A percentile compares a stretch with the other conserved stretches of the same genome.
Evolutionary conservation across 176 grass and related monocot genomes (phyloP).

Genomic region (Juncus inflexus): DNA sequence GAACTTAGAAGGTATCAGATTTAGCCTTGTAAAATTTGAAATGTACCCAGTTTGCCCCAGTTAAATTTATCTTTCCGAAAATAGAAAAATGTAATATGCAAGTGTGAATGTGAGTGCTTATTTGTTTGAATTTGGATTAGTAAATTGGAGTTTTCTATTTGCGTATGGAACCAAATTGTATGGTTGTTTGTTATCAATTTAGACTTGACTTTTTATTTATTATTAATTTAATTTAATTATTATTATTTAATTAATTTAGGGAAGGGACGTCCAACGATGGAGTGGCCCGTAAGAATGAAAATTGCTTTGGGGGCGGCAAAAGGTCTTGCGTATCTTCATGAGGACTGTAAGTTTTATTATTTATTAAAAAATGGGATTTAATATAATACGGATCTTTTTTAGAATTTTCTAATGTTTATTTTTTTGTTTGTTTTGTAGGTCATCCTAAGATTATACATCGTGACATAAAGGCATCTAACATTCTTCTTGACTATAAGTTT

Average conservation of each 20-base stretch:
- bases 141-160: constrained; percentile 14
- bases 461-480: constrained; percentile 87
- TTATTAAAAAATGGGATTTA: background rate
- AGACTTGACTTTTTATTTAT: constrained; percentile 10
- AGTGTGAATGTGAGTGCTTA: constrained; percentile 10
- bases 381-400: constrained; percentile 11
- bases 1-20: too few species aligned
- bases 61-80: too few species aligned
- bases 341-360: constrained; percentile 69
- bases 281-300: constrained; percentile 72
- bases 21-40: too few species aligned
- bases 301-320: constrained; percentile 82
- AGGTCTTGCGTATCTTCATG: constrained; percentile 76
- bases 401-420: background rate
- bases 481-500: constrained; percentile 90
- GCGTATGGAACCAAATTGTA: background rate
- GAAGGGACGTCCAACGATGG: constrained; percentile 47
- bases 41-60: too few species aligned
- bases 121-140: constrained; percentile 2
- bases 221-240: constrained; percentile 3
- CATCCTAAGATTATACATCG: constrained; percentile 92
- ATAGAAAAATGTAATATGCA: background rate
- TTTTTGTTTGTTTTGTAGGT: constrained; percentile 41
- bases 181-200: constrained; percentile 2
- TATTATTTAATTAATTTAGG: constrained; percentile 29